Conservation (phyloP, 495 filamentous ascomycete species). For the Tetracladium marchalianum region DNA sequence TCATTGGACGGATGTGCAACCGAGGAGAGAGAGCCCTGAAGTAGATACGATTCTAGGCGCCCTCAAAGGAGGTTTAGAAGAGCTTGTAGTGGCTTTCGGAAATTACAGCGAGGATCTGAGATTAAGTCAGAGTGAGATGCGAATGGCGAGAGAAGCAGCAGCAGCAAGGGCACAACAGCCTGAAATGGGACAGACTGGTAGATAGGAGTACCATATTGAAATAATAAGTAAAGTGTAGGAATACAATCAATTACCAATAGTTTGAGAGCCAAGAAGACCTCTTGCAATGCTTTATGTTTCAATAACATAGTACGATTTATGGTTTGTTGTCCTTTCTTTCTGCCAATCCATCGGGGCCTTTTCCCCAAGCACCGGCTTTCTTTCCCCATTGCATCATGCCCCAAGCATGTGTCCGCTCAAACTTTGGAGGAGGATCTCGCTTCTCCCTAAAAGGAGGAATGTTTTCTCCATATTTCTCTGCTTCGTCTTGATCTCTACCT, state of each 20-base stretch:
- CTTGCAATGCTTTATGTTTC: no score
- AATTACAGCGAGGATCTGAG: slow-evolving; percentile 57
- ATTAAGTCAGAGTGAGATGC: slow-evolving; percentile 55
- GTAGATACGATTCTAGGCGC: slow-evolving; percentile 52
- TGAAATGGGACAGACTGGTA: no score
- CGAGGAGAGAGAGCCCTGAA: slow-evolving; percentile 35
- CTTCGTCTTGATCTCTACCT: slow-evolving; percentile 11
- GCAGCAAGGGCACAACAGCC: slow-evolving; percentile 11
- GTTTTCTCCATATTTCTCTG: slow-evolving; percentile 11
- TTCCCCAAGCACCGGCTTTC: slow-evolving; percentile 42
- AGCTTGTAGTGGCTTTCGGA: slow-evolving; percentile 58
- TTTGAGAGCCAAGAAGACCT: no score
- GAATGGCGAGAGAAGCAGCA: slow-evolving; percentile 56
- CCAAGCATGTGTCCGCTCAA: slow-evolving; percentile 42
- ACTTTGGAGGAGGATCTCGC: slow-evolving; percentile 33
- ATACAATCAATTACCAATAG: no score
- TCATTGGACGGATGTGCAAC: slow-evolving; percentile 77
- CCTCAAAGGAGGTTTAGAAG: slow-evolving; percentile 47
- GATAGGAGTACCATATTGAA: no score
- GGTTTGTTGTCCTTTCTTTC: slow-evolving; percentile 19
- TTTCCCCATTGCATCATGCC: slow-evolving; percentile 41
- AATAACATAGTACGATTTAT: neutral
- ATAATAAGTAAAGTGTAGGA: no score
- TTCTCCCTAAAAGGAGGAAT: slow-evolving; percentile 36
- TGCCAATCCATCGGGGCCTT: slow-evolving; percentile 24